phyloP scores from a whole-genome alignment of 202 grass and related monocot genomes.

The Carex arenaria region DNA sequence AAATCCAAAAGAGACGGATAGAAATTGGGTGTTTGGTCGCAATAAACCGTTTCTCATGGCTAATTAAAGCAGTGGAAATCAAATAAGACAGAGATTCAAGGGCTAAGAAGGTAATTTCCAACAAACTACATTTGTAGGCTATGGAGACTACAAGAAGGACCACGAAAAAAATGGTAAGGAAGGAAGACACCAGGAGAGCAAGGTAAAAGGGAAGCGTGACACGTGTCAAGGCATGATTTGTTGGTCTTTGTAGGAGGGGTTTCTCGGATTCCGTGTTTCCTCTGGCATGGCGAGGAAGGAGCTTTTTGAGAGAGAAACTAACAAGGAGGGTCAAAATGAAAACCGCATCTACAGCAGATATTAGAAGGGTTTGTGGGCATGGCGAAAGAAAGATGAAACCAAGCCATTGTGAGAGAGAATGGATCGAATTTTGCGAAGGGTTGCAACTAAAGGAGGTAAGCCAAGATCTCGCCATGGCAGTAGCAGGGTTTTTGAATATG shows the following conservation, averaged over 20 bases:
- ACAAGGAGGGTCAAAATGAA: conserved; percentile 42
- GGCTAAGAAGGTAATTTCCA: conserved; percentile 45
- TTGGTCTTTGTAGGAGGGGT: conserved; percentile 33
- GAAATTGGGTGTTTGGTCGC: conserved; percentile 45
- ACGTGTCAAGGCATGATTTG: not conserved
- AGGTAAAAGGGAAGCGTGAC: conserved; percentile 33
- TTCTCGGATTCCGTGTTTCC: conserved; percentile 15
- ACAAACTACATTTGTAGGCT: not conserved
- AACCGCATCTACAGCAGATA: conserved; percentile 30
- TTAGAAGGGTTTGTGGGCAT: conserved; percentile 58
- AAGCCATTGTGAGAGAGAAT: conserved; percentile 37
- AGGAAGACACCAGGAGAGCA: conserved; percentile 33
- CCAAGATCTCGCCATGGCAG: conserved; percentile 36
- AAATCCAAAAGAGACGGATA: conserved; percentile 72
- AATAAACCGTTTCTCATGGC: conserved; percentile 47
- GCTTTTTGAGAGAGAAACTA: conserved; percentile 20
- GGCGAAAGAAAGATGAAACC: conserved; percentile 62
- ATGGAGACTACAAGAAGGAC: conserved; percentile 34
- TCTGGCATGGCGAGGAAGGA: conserved; percentile 1
- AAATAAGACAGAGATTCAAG: conserved; percentile 60
- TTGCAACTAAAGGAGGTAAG: conserved; percentile 47
- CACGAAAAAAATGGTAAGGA: conserved; percentile 45
- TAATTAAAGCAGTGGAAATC: conserved; percentile 39
- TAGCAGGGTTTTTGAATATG: not conserved
- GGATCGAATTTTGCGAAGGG: not conserved